A percentile compares a stretch with the other conserved stretches of the same genome.
These are phyloP conservation scores for Fusarium sp. DNA, from an alignment of 2,329 filamentous ascomycete genomes.

Conservation along the genomic window DNA sequence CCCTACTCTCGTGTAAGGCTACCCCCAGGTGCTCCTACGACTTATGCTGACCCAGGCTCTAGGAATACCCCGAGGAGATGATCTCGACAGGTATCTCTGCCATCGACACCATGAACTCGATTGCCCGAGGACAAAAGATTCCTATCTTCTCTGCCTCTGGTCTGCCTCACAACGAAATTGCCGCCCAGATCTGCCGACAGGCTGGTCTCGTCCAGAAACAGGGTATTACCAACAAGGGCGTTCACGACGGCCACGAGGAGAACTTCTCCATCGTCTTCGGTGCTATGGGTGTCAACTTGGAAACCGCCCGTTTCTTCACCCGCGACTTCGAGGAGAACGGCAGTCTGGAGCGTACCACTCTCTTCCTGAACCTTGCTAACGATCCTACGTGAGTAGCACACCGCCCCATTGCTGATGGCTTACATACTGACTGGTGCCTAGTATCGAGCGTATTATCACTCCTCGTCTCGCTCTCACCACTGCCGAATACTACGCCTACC, in stretches of 20 bases:
- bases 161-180: slow-evolving; percentile 99
- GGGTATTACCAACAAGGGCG: slow-evolving; percentile 88
- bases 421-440: slow-evolving; percentile 55
- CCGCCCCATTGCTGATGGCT: too few species aligned
- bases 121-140: slow-evolving; percentile 99
- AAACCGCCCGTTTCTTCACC: slow-evolving; percentile 98
- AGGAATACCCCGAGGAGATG: slow-evolving; percentile 99
- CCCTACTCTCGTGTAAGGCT: slow-evolving; percentile 89
- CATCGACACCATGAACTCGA: slow-evolving; percentile 98
- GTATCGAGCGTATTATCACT: slow-evolving; percentile 99
- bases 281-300: slow-evolving; percentile 99
- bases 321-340: slow-evolving; percentile 99
- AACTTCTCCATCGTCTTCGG: slow-evolving; percentile 99
- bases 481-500: slow-evolving; percentile 99
- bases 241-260: slow-evolving; percentile 97
- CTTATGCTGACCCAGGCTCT: slow-evolving; percentile 31
- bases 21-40: neutral
- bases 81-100: slow-evolving; percentile 99
- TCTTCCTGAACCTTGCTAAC: slow-evolving; percentile 99
- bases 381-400: slow-evolving; percentile 87
- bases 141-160: slow-evolving; percentile 98
- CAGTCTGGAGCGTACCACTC: slow-evolving; percentile 94
- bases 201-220: slow-evolving; percentile 88
- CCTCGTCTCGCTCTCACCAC: slow-evolving; percentile 98
- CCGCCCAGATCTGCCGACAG: slow-evolving; percentile 98